Evolutionary conservation across 1,139 yeast genomes (phyloP).

Genomic region (Candida pseudocylindracea): DNA sequence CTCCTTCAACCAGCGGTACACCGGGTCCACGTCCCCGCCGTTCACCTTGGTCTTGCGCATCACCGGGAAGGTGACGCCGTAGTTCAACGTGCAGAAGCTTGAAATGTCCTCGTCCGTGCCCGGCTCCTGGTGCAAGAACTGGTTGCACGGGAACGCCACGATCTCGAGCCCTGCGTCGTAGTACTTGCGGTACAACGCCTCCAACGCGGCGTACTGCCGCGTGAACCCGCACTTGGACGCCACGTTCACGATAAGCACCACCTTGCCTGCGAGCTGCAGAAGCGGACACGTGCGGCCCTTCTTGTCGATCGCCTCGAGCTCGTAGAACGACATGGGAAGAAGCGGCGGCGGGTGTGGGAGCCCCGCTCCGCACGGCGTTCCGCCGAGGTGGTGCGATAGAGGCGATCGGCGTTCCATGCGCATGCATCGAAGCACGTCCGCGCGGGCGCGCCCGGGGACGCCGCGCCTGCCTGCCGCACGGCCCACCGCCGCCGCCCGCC

Average conservation of each 20-base stretch:
- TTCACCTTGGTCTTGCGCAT: slow-evolving; percentile 15
- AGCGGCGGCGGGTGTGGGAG: too few relatives aligned
- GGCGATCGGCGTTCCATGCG: too few relatives aligned
- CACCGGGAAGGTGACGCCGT: slow-evolving; percentile 27
- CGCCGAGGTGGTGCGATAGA: too few relatives aligned
- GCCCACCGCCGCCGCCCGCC: too few relatives aligned
- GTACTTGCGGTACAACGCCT: slow-evolving; percentile 61
- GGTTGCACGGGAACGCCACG: slow-evolving; percentile 65
- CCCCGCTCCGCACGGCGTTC: too few relatives aligned
- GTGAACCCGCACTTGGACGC: slow-evolving; percentile 82
- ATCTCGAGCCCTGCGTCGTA: slow-evolving; percentile 54
- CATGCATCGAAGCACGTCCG: too few relatives aligned
- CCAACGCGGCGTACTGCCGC: slow-evolving; percentile 64
- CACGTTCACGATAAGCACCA: slow-evolving; percentile 80
- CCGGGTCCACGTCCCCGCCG: slow-evolving; percentile 10
- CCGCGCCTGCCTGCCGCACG: too few relatives aligned
- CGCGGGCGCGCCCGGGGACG: too few relatives aligned
- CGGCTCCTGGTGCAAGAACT: slow-evolving; percentile 44
- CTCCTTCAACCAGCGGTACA: slow-evolving; percentile 12
- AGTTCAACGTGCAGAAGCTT: slow-evolving; percentile 38
- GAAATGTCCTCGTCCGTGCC: slow-evolving; percentile 43
- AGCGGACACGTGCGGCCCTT: slow-evolving; percentile 22
- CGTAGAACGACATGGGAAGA: background rate
- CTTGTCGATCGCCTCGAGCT: background rate
- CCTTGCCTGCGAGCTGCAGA: slow-evolving; percentile 60